Percentiles rank a stretch among this genome's conserved stretches.
These are phyloP conservation scores for Leccinum boreale DNA, from an alignment of 768 basidiomycete genomes.

Conservation along the genomic window DNA sequence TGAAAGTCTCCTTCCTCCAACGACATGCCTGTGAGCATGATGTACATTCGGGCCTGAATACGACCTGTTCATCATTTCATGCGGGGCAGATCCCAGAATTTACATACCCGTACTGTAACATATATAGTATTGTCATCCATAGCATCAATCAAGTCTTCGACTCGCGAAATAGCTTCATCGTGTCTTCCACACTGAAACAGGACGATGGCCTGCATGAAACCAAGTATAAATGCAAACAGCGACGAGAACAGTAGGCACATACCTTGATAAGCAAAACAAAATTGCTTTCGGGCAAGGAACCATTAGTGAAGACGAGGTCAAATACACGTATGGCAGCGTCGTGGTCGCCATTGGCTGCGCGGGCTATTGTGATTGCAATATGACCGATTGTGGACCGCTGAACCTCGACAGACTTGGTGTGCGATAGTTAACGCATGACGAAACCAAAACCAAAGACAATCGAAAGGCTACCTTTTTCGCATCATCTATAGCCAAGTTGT, in stretches of 20 bases:
- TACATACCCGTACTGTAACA: slow-evolving; percentile 1
- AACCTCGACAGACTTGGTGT: slow-evolving; percentile 5
- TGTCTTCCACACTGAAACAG: slow-evolving; percentile 7
- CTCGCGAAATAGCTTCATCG: neutral
- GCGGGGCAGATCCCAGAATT: fast-evolving
- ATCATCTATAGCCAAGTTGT: slow-evolving; percentile 1
- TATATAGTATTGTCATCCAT: neutral
- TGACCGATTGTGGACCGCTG: slow-evolving; percentile 8
- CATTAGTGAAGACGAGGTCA: slow-evolving; percentile 8
- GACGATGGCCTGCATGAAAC: slow-evolving; percentile 1
- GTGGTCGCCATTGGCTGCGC: neutral
- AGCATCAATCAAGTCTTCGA: neutral
- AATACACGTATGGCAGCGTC: slow-evolving; percentile 4
- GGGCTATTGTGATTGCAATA: slow-evolving; percentile 5
- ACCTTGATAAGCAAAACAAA: slow-evolving; percentile 15
- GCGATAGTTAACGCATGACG: neutral
- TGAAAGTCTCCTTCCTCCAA: neutral
- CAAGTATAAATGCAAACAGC: neutral
- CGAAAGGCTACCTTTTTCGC: neutral
- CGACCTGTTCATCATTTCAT: neutral
- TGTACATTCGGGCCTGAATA: slow-evolving; percentile 5
- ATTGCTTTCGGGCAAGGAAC: neutral
- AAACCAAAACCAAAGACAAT: fast-evolving
- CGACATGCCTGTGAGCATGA: neutral
- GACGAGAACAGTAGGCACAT: fast-evolving